Evolutionary conservation across 192 early-diverging fungal species (phyloP).

Genomic region (Coemansia umbellata): DNA sequence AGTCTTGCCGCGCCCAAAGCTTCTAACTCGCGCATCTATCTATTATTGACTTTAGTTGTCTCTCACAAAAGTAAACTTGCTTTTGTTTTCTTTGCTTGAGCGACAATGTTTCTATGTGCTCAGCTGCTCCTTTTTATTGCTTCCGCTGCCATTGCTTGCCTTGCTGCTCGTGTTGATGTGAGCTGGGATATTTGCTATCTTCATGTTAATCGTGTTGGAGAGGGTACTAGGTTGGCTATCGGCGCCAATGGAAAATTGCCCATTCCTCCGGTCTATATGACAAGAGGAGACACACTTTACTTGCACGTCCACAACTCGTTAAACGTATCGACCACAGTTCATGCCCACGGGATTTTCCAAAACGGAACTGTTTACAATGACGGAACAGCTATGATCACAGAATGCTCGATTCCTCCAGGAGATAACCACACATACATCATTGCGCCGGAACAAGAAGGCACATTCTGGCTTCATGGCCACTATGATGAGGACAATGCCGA

Average conservation of each 20-base stretch:
- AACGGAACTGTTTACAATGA: constrained; percentile 62
- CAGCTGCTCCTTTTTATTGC: neutral
- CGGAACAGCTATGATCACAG: constrained; percentile 60
- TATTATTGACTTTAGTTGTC: too few species aligned
- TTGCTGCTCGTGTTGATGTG: constrained; percentile 24
- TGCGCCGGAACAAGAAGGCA: constrained; percentile 60
- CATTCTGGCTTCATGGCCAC: constrained; percentile 77
- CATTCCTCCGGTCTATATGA: constrained; percentile 30
- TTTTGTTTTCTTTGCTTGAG: too few species aligned
- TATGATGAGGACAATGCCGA: constrained; percentile 65
- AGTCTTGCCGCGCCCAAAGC: too few species aligned
- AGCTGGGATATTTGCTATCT: constrained; percentile 10
- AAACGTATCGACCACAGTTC: constrained; percentile 54
- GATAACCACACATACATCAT: constrained; percentile 62
- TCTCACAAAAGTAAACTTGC: too few species aligned
- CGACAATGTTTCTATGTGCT: too few species aligned
- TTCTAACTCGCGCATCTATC: too few species aligned
- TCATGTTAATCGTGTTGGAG: constrained; percentile 1
- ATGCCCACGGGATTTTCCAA: constrained; percentile 74
- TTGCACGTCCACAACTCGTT: constrained; percentile 50
- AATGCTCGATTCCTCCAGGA: constrained; percentile 67
- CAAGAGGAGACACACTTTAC: constrained; percentile 14
- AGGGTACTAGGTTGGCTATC: constrained; percentile 37
- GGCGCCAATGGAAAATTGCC: constrained; percentile 59
- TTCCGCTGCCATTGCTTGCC: neutral